phyloP scores from a whole-genome alignment of 768 basidiomycete species.

The Antrodiella citrinella region DNA sequence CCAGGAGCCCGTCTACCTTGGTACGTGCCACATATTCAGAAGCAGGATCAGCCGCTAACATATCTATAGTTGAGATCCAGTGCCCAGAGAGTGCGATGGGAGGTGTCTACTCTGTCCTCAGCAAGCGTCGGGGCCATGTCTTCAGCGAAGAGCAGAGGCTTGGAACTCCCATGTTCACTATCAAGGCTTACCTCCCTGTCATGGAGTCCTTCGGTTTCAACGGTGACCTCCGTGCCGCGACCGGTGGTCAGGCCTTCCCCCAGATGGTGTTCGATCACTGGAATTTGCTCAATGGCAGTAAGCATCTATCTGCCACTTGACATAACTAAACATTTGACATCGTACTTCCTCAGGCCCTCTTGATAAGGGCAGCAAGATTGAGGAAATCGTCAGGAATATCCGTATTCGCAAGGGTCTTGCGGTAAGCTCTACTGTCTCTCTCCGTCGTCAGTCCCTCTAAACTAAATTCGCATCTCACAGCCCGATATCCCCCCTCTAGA shows the following conservation, averaged over 20 bases:
- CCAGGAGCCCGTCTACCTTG: slow-evolving; percentile 95
- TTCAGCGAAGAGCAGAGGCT: slow-evolving; percentile 95
- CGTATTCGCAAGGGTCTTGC: slow-evolving; percentile 94
- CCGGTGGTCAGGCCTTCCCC: slow-evolving; percentile 97
- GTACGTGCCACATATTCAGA: slow-evolving; percentile 33
- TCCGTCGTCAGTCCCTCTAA: not conserved
- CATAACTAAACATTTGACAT: not conserved
- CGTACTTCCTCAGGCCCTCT: slow-evolving; percentile 44
- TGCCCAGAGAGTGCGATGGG: slow-evolving; percentile 96
- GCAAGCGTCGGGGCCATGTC: slow-evolving; percentile 97
- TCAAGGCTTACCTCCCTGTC: slow-evolving; percentile 95
- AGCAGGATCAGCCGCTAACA: too few species aligned
- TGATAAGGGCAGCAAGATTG: slow-evolving; percentile 89
- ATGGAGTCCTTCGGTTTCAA: slow-evolving; percentile 96
- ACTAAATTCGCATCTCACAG: slow-evolving; percentile 27
- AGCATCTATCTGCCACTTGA: slow-evolving; percentile 20
- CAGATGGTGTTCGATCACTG: slow-evolving; percentile 92
- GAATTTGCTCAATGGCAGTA: slow-evolving; percentile 78
- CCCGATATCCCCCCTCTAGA: slow-evolving; percentile 84
- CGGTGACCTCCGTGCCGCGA: slow-evolving; percentile 86
- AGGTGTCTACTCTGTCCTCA: slow-evolving; percentile 90
- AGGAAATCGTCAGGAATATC: slow-evolving; percentile 74
- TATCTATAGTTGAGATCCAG: slow-evolving; percentile 80
- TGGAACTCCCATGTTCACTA: slow-evolving; percentile 98
- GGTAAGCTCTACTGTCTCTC: slow-evolving; percentile 43